phyloP scores from a whole-genome alignment of 73 alveolate species.

The Tetrahymena thermophila region DNA sequence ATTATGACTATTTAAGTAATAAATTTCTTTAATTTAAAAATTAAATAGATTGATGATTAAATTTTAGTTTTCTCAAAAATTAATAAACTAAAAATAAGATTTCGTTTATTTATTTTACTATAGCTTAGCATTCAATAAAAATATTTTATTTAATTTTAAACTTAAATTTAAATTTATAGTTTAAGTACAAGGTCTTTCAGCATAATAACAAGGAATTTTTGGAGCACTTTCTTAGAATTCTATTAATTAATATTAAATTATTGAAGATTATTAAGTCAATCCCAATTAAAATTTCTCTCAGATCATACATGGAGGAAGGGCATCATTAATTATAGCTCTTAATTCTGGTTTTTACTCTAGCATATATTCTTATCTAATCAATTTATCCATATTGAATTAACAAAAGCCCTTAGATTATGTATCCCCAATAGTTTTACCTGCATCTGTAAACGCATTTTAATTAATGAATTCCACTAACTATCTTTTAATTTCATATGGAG shows the following conservation, averaged over 20 bases:
- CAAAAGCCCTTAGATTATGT: not conserved
- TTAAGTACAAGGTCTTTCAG: not conserved
- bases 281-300: not conserved
- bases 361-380: not conserved
- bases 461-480: not conserved
- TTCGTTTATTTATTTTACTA: not conserved
- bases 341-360: not conserved
- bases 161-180: no score
- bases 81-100: not conserved
- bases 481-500: not conserved
- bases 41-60: no score
- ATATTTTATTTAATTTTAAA: no score
- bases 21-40: no score
- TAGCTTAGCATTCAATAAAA: not conserved
- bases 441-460: not conserved
- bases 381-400: not conserved
- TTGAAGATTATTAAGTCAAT: not conserved
- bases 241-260: not conserved
- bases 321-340: not conserved
- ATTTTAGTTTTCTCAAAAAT: no score
- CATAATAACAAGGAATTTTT: not conserved
- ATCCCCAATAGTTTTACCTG: not conserved
- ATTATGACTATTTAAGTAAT: not conserved
- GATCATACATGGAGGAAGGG: not conserved
- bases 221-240: not conserved